Evolutionary conservation across 2,329 filamentous ascomycete genomes (phyloP), one percentile per base, ranked within the genome.

Genomic region (Lomentospora prolificans): DNA sequence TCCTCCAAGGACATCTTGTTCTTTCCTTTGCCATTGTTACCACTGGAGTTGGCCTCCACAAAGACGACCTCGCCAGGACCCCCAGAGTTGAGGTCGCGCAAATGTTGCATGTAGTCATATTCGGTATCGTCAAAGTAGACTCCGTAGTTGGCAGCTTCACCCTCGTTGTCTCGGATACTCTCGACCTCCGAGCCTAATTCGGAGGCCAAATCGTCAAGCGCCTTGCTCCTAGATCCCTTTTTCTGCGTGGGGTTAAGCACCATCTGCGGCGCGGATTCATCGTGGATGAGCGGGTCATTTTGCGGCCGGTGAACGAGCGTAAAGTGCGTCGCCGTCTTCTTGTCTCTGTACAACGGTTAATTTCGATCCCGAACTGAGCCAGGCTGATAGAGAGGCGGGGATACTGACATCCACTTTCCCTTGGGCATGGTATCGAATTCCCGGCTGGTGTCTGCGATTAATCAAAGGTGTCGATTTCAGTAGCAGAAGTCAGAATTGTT

Each of bases 41-140:
- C 78, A n/a, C 76, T 67, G 10, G 75, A 70, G 54, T 81, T 79
- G n/a, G 81, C 78, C 62, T 96, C 90, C 39, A 99, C 80, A 66
- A 95, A 97, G 51, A 91, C 84, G 28, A 86, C 82, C 56, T 90
- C 86, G 28, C 88, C 88, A 3, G 59, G 58, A 24, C 82, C 82
- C 4, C 80, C 89, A 46, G 75, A 70, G 57, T 85, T 85, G n/a
- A 99, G 74, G 64, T 97, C 94, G 56, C 90, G 87, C 78, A 99
- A 76, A 71, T 99, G 94, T 71, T 99, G 94, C 94, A 99, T 99
- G 74, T 99, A 99, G 71, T 99, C 94, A 72, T 99, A 99, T 66
- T 89, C 82, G 61, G 89, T 87, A 72, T 99, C 94, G 71, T 99
- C 95, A 70, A 80, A 99, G 76, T 88, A 99, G 61, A 99, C 82